phyloP scores from a whole-genome alignment of 441 rosid species.

The Gossypium aridum region DNA sequence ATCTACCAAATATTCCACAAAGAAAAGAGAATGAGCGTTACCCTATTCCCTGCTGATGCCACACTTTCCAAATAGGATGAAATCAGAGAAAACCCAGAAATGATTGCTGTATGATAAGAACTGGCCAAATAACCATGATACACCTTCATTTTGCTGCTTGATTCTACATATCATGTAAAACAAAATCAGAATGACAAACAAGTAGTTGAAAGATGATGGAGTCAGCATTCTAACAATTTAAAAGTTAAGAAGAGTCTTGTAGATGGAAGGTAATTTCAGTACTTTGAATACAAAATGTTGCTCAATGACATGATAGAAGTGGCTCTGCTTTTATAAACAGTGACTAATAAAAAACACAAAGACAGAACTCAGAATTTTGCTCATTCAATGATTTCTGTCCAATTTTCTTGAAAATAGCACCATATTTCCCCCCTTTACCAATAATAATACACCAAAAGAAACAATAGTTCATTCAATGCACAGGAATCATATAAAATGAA shows the following conservation, averaged over 20 bases:
- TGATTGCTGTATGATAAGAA: conserved; percentile 77
- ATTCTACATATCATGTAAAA: conserved; percentile 28
- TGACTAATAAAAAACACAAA: neutral
- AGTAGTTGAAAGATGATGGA: neutral
- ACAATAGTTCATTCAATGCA: neutral
- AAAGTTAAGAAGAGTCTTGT: neutral
- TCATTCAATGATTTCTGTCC: neutral
- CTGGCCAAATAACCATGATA: conserved; percentile 83
- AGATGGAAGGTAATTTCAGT: neutral
- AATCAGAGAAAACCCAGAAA: conserved; percentile 73
- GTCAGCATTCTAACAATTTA: neutral
- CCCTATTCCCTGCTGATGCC: conserved; percentile 48
- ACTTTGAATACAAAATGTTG: neutral
- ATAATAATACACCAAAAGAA: neutral
- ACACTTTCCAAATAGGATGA: conserved; percentile 61
- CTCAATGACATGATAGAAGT: neutral
- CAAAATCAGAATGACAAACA: neutral
- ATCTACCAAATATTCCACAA: neutral
- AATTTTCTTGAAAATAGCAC: neutral
- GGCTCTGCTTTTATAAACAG: neutral
- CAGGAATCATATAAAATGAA: neutral
- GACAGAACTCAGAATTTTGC: neutral
- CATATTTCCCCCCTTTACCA: neutral
- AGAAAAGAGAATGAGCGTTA: conserved; percentile 22
- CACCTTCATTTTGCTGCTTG: conserved; percentile 38